Conservation (phyloP, 805 yeast genomes). For the Zygosaccharomyces lentus region DNA sequence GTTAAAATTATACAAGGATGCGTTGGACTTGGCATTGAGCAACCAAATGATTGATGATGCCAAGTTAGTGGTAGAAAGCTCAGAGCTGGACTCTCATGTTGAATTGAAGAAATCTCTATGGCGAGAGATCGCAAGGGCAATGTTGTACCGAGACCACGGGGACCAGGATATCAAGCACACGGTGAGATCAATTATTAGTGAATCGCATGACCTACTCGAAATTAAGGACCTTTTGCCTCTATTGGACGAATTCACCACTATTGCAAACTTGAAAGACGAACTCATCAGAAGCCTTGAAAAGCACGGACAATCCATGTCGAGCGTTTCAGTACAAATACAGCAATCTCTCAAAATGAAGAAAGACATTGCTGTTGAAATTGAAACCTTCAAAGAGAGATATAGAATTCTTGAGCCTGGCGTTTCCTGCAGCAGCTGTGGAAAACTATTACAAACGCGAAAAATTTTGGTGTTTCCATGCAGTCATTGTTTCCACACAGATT, state of each 20-base stretch:
- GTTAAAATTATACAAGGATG: constrained; percentile 70
- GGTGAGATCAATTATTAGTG: constrained; percentile 37
- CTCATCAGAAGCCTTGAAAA: constrained; percentile 73
- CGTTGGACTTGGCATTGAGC: constrained; percentile 67
- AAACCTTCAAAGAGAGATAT: constrained; percentile 48
- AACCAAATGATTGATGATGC: constrained; percentile 40
- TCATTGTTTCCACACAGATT: constrained; percentile 86
- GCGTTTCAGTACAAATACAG: constrained; percentile 68
- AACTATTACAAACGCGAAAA: constrained; percentile 63
- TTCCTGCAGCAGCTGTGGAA: constrained; percentile 69
- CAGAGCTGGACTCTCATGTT: constrained; percentile 38
- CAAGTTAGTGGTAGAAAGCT: constrained; percentile 20
- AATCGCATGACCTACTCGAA: constrained; percentile 48
- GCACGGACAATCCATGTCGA: constrained; percentile 61
- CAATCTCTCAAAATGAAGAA: constrained; percentile 60
- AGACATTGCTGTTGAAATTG: constrained; percentile 57
- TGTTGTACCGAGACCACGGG: constrained; percentile 25
- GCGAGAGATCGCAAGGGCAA: constrained; percentile 50
- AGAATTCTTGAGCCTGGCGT: constrained; percentile 78
- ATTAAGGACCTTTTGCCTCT: constrained; percentile 81
- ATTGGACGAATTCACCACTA: constrained; percentile 77
- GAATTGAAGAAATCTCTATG: constrained; percentile 65
- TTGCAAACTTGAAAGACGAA: constrained; percentile 80
- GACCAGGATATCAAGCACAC: constrained; percentile 30
- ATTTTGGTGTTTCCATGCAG: constrained; percentile 84